A percentile compares a stretch with the other conserved stretches of the same genome.
Evolutionary conservation across 257 asterid genomes (phyloP).

Genomic region (Gentiana straminea): DNA sequence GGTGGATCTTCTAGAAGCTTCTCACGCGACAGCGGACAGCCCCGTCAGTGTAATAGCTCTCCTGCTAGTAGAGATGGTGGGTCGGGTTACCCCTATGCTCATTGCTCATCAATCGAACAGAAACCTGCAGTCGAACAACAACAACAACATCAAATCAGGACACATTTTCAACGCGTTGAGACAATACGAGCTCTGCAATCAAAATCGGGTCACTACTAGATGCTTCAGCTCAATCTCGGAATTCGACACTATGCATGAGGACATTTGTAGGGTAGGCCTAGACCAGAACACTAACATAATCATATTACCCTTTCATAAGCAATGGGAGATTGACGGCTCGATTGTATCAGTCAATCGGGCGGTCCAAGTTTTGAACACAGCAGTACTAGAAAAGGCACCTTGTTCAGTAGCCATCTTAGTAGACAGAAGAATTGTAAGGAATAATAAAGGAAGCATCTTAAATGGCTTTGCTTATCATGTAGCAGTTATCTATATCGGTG

Average conservation of each 20-base stretch:
- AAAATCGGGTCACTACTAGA: slow-evolving; percentile 38
- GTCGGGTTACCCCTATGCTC: slow-evolving; percentile 60
- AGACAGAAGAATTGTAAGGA: slow-evolving; percentile 47
- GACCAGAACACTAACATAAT: slow-evolving; percentile 47
- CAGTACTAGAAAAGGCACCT: slow-evolving; percentile 45
- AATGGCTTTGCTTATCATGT: slow-evolving; percentile 35
- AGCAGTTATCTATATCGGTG: slow-evolving; percentile 60
- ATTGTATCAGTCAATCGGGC: slow-evolving; percentile 36
- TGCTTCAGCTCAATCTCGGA: slow-evolving; percentile 48
- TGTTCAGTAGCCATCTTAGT: slow-evolving; percentile 64
- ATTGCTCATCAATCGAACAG: slow-evolving; percentile 54
- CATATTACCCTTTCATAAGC: slow-evolving; percentile 70
- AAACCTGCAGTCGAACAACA: slow-evolving; percentile 25
- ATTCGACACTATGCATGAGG: slow-evolving; percentile 49
- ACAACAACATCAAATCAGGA: slow-evolving; percentile 37
- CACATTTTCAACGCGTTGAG: slow-evolving; percentile 58
- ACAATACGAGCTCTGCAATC: slow-evolving; percentile 53
- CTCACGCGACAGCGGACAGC: slow-evolving; percentile 44
- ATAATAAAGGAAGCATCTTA: slow-evolving; percentile 30
- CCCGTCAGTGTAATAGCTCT: slow-evolving; percentile 59
- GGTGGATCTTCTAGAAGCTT: slow-evolving; percentile 58
- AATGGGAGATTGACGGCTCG: slow-evolving; percentile 72
- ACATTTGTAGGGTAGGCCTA: slow-evolving; percentile 40
- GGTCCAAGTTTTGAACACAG: slow-evolving; percentile 44
- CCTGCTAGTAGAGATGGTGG: slow-evolving; percentile 53